phyloP scores from a whole-genome alignment of 495 filamentous ascomycete genomes.

The Choiromyces venosus region DNA sequence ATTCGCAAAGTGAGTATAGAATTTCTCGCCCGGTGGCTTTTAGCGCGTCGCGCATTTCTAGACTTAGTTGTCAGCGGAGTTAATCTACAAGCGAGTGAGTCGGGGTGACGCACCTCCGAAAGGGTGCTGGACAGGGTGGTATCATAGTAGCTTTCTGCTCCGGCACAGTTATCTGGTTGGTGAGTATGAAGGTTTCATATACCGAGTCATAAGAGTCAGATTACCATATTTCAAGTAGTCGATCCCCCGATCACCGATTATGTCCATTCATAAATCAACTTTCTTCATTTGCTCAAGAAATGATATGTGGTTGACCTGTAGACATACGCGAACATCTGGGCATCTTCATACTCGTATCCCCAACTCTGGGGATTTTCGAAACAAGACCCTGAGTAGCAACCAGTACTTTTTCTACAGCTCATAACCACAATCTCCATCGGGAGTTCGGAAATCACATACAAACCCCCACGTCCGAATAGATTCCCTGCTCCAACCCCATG shows the following conservation, averaged over 20 bases:
- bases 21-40: slow-evolving; percentile 42
- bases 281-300: background rate
- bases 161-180: slow-evolving; percentile 24
- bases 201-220: slow-evolving; percentile 10
- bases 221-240: slow-evolving; percentile 44
- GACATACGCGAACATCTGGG: slow-evolving; percentile 39
- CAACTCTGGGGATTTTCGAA: slow-evolving; percentile 39
- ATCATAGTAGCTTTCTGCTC: slow-evolving; percentile 23
- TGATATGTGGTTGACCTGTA: background rate
- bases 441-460: slow-evolving; percentile 1
- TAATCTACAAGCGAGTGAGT: background rate
- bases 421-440: background rate
- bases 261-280: background rate
- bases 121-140: slow-evolving; percentile 9
- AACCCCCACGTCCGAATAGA: slow-evolving; percentile 43
- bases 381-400: slow-evolving; percentile 23
- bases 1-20: slow-evolving; percentile 45
- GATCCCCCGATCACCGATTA: slow-evolving; percentile 39
- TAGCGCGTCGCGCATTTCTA: slow-evolving; percentile 43
- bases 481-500: slow-evolving; percentile 42
- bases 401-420: slow-evolving; percentile 20
- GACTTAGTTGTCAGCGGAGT: slow-evolving; percentile 28
- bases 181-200: background rate
- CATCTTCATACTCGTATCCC: slow-evolving; percentile 44
- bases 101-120: slow-evolving; percentile 24